Evolutionary conservation across 2,329 filamentous ascomycete genomes (phyloP), one percentile per base, ranked within the genome.

Genomic region (Trichoderma polysporum): DNA sequence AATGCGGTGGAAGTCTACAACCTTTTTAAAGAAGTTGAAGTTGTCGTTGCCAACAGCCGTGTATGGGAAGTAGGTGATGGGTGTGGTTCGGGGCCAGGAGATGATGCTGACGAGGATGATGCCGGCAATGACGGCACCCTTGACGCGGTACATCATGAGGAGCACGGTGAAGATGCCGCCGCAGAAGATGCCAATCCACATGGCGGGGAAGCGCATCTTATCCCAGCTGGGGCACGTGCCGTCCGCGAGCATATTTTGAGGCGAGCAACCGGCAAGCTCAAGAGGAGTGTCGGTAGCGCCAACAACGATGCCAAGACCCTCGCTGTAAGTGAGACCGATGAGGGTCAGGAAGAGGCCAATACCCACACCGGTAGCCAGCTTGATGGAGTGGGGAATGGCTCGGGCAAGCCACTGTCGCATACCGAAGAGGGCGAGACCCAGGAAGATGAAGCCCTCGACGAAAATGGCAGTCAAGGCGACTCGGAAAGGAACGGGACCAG

Each of bases 161-260:
- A 95, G 80, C 35, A 90, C 89, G 1, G 92, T 96, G 57, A 96
- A 80, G 70, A 96, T 85, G 68, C 92, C 92, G 50, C 92, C 92
- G 71, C 90, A 91, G 82, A 96, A 95, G 72, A 96, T 93, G 41
- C 92, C 93, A 60, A 96, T 84, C 93, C 93, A 97, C 86, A 96
- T 87, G 27, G 90, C 88, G 1, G 92, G 91, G 73, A 86, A 92
- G 68, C 91, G 88, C 92, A 97, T 94, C 84, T 93, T 93, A 64
- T 86, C 82, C 39, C 74, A 79, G 58, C 81, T 80, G 0, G 86
- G 85, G 76, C 92, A 95, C 7, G 86, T 73, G 10, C 90, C 90
- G 52, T 77, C 73, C 25, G 72, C 72, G 4, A 81, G 78, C 13
- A 73, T 74, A 33, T 74, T 80, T 31, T 81, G 76, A 2, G 81